phyloP scores from a whole-genome alignment of 2,329 filamentous ascomycete genomes.

The Torrubiella hemipterigena region DNA sequence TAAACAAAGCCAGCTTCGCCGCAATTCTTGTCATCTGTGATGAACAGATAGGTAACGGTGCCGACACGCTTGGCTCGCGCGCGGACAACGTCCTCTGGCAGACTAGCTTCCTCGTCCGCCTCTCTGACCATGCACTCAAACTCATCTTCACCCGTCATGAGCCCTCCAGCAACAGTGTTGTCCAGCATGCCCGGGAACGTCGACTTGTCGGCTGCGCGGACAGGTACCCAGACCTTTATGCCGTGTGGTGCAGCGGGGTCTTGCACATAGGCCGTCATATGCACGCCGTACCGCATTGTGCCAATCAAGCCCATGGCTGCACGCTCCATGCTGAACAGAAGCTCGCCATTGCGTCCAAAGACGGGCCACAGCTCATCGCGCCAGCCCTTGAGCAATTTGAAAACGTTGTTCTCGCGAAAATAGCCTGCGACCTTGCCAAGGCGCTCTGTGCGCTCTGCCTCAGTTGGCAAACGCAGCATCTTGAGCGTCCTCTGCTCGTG shows the following conservation, averaged over 20 bases:
- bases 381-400: slow-evolving; percentile 68
- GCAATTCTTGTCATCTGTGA: slow-evolving; percentile 63
- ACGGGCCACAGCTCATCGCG: slow-evolving; percentile 71
- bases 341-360: slow-evolving; percentile 49
- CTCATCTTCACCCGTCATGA: slow-evolving; percentile 68
- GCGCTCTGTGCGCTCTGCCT: slow-evolving; percentile 47
- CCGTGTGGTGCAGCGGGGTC: slow-evolving; percentile 30
- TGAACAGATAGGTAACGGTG: slow-evolving; percentile 73
- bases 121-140: slow-evolving; percentile 79
- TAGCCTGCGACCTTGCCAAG: slow-evolving; percentile 46
- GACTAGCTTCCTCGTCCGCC: slow-evolving; percentile 75
- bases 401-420: slow-evolving; percentile 60
- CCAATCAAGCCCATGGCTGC: slow-evolving; percentile 63
- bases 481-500: slow-evolving; percentile 47
- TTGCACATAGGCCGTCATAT: slow-evolving; percentile 64
- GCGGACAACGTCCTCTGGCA: slow-evolving; percentile 60
- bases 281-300: slow-evolving; percentile 65
- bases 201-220: slow-evolving; percentile 63
- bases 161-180: slow-evolving; percentile 75
- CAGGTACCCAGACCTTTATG: slow-evolving; percentile 75
- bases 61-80: slow-evolving; percentile 46
- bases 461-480: slow-evolving; percentile 46
- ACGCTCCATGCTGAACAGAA: slow-evolving; percentile 69
- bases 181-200: slow-evolving; percentile 91
- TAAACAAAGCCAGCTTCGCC: slow-evolving; percentile 75